Percentiles rank a stretch among this genome's conserved stretches.
Evolutionary conservation across 1,139 yeast genomes (phyloP).

Genomic region (Candida freyschussii): DNA sequence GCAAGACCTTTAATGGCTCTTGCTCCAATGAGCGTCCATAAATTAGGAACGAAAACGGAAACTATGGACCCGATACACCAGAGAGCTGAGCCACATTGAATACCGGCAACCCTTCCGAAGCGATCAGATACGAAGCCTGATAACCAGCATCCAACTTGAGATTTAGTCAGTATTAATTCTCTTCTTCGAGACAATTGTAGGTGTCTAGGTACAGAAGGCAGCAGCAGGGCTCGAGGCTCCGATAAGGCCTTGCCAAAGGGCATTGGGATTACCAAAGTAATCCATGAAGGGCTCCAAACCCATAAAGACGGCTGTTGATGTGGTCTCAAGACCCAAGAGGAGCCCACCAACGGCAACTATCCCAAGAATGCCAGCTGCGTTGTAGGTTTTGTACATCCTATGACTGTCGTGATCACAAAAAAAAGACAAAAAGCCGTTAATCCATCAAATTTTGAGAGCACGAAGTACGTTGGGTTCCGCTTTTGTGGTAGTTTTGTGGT

Average conservation of each 20-base stretch:
- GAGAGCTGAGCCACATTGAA: slow-evolving; percentile 26
- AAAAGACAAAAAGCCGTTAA: too few species aligned
- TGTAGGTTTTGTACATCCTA: slow-evolving; percentile 14
- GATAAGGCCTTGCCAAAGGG: slow-evolving; percentile 35
- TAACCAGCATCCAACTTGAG: slow-evolving; percentile 29
- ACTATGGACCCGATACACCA: slow-evolving; percentile 33
- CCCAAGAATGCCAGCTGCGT: slow-evolving; percentile 31
- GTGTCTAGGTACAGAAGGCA: slow-evolving; percentile 28
- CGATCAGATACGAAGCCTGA: slow-evolving; percentile 26
- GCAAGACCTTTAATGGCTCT: slow-evolving; percentile 64
- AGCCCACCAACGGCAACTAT: slow-evolving; percentile 54
- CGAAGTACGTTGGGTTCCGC: too few species aligned
- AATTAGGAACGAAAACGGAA: slow-evolving; percentile 29
- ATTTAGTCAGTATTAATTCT: slow-evolving; percentile 6
- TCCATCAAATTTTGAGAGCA: too few species aligned
- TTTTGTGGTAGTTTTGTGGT: too few species aligned
- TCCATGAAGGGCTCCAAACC: slow-evolving; percentile 39
- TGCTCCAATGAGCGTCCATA: slow-evolving; percentile 42
- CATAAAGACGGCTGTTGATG: slow-evolving; percentile 60
- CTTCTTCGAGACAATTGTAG: background rate
- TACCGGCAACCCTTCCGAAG: slow-evolving; percentile 28
- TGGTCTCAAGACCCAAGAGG: slow-evolving; percentile 65
- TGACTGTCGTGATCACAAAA: too few species aligned
- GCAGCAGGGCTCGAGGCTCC: slow-evolving; percentile 40
- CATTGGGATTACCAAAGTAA: slow-evolving; percentile 42